Conservation (phyloP, 148 eudicot species). For the Rhododendron mucronatum region DNA sequence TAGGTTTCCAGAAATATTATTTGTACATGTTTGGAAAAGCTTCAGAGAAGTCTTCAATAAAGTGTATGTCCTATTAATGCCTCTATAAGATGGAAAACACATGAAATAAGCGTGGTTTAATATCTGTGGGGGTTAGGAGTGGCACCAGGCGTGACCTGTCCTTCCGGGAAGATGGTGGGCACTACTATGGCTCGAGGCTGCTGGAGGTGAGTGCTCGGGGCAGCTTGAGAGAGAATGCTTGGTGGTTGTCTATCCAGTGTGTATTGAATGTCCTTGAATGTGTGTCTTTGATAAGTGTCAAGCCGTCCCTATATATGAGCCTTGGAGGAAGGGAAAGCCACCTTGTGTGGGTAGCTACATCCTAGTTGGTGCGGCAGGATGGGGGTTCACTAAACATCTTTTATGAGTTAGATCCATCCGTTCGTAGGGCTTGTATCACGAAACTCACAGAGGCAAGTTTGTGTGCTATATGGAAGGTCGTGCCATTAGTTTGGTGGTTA, state of each 20-base stretch:
- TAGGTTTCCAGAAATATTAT: neutral
- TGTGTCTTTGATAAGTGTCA: neutral
- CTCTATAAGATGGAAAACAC: neutral
- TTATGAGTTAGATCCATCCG: neutral
- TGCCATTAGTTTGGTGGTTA: neutral
- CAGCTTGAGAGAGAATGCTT: neutral
- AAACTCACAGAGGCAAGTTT: neutral
- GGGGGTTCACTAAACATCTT: neutral
- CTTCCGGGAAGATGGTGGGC: no score
- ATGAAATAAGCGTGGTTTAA: neutral
- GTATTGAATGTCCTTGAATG: no score
- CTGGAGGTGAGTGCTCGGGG: neutral
- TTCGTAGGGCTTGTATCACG: neutral
- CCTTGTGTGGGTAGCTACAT: neutral
- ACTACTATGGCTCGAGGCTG: no score
- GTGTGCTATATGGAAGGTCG: neutral
- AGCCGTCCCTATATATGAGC: neutral
- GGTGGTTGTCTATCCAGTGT: neutral
- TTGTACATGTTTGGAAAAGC: no score
- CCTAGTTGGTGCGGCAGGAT: neutral
- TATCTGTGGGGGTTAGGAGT: neutral
- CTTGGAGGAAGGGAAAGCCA: neutral
- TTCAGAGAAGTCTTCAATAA: no score
- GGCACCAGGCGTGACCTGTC: neutral
- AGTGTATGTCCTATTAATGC: neutral